These are phyloP conservation scores for Pyrus communis DNA, from an alignment of 306 rosid species.

Conservation along the genomic window DNA sequence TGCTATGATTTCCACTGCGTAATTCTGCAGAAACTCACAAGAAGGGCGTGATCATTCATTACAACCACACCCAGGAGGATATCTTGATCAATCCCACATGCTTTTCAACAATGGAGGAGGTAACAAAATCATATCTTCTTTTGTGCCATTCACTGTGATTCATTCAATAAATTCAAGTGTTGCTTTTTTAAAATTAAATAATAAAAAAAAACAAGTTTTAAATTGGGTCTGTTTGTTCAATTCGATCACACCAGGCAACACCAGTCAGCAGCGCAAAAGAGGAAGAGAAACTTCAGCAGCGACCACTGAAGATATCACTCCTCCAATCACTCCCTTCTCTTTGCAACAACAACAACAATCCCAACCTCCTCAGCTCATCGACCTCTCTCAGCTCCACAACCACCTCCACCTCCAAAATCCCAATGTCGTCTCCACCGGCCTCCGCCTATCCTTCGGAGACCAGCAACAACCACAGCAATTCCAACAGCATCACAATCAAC, in stretches of 20 bases:
- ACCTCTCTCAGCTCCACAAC: constrained; percentile 74
- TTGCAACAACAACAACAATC: constrained; percentile 31
- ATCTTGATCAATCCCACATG: constrained; percentile 62
- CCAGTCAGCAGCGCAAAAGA: constrained; percentile 54
- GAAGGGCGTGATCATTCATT: constrained; percentile 65
- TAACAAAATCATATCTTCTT: not conserved
- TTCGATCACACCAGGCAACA: constrained; percentile 17
- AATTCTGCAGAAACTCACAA: constrained; percentile 51
- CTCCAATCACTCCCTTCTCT: constrained; percentile 44
- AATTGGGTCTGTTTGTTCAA: not conserved
- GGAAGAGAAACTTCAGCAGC: constrained; percentile 52
- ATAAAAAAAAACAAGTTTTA: not conserved
- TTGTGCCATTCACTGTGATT: not conserved
- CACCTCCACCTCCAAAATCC: constrained; percentile 34
- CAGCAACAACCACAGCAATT: constrained; percentile 37
- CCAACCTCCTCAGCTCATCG: constrained; percentile 56
- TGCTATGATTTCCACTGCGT: not conserved
- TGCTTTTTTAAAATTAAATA: no score
- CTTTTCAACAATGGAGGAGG: constrained; percentile 62
- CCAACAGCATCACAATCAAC: constrained; percentile 19
- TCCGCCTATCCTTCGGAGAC: constrained; percentile 65
- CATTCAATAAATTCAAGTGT: not conserved
- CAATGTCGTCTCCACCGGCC: constrained; percentile 85
- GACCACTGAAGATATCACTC: constrained; percentile 15
- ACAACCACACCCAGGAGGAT: constrained; percentile 49